phyloP scores from a whole-genome alignment of 495 filamentous ascomycete genomes.

The Ascodesmis nigricans region DNA sequence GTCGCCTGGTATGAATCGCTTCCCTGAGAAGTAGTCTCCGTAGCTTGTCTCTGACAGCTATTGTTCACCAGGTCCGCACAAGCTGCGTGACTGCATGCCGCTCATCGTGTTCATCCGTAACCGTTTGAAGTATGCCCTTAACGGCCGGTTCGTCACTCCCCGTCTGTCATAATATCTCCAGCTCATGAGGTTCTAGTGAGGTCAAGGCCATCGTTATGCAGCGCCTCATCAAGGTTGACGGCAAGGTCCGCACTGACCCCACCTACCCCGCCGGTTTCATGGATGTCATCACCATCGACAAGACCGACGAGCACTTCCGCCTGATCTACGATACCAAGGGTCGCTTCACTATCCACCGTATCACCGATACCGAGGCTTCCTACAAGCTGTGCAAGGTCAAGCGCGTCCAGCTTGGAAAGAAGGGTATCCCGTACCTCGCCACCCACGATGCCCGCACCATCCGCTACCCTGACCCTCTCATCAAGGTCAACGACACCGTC shows the following conservation, averaged over 20 bases:
- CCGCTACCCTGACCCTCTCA: conserved; percentile 89
- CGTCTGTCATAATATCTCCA: not conserved
- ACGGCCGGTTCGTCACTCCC: conserved; percentile 30
- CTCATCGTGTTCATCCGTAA: conserved; percentile 98
- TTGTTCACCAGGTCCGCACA: conserved; percentile 70
- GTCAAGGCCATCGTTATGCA: conserved; percentile 97
- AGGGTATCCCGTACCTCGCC: conserved; percentile 99
- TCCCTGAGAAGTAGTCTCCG: conserved; percentile 23
- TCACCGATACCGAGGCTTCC: conserved; percentile 88
- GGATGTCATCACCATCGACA: conserved; percentile 98
- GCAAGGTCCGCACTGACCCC: conserved; percentile 95
- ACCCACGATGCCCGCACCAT: conserved; percentile 99
- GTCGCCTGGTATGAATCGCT: conserved; percentile 30
- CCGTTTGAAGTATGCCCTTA: conserved; percentile 98
- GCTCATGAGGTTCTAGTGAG: conserved; percentile 33
- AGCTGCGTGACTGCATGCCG: conserved; percentile 95
- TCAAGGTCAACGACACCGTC: conserved; percentile 99
- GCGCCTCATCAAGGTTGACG: conserved; percentile 97
- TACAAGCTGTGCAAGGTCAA: conserved; percentile 99
- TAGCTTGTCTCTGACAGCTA: conserved; percentile 21
- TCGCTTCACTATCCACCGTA: conserved; percentile 98
- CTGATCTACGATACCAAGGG: conserved; percentile 99
- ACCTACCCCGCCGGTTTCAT: conserved; percentile 98
- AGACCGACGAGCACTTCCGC: conserved; percentile 99
- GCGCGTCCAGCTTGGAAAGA: conserved; percentile 93